Percentiles rank a stretch among this genome's conserved stretches.
phyloP scores from a whole-genome alignment of 768 basidiomycete species.

The Termitomyces sp. region DNA sequence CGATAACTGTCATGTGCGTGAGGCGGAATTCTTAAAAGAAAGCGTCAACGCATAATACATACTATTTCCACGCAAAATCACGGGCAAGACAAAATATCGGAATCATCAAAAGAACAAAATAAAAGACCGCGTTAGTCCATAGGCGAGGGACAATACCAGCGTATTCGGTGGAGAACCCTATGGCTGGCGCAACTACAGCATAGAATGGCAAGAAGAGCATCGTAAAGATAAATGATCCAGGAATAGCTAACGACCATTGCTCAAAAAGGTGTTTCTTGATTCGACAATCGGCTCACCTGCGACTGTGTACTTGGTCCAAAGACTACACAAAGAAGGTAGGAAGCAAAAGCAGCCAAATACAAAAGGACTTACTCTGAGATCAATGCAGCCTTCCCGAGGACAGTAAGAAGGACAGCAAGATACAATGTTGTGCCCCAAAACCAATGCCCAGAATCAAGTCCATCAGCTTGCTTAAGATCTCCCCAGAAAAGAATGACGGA shows the following conservation, averaged over 20 bases:
- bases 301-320: conserved; percentile 99
- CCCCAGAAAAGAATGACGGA: conserved; percentile 92
- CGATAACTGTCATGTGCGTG: conserved; percentile 56
- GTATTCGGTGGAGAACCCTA: conserved; percentile 91
- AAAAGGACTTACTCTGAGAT: conserved; percentile 82
- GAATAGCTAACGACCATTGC: conserved; percentile 59
- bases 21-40: conserved; percentile 7
- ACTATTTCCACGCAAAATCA: conserved; percentile 99
- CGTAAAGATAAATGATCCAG: conserved; percentile 95
- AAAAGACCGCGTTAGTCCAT: conserved; percentile 87
- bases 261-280: not conserved
- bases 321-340: conserved; percentile 33
- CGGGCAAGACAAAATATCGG: conserved; percentile 81
- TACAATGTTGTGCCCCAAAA: conserved; percentile 99
- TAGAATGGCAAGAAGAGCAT: conserved; percentile 94
- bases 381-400: conserved; percentile 94
- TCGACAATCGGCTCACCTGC: conserved; percentile 46
- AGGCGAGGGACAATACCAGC: conserved; percentile 82
- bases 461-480: conserved; percentile 75
- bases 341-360: not conserved
- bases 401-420: conserved; percentile 86
- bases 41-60: conserved; percentile 24
- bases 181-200: conserved; percentile 74
- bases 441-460: conserved; percentile 91
- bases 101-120: conserved; percentile 78